Evolutionary conservation across 179 eudicot genomes (phyloP).

Genomic region (Nepenthes alata): DNA sequence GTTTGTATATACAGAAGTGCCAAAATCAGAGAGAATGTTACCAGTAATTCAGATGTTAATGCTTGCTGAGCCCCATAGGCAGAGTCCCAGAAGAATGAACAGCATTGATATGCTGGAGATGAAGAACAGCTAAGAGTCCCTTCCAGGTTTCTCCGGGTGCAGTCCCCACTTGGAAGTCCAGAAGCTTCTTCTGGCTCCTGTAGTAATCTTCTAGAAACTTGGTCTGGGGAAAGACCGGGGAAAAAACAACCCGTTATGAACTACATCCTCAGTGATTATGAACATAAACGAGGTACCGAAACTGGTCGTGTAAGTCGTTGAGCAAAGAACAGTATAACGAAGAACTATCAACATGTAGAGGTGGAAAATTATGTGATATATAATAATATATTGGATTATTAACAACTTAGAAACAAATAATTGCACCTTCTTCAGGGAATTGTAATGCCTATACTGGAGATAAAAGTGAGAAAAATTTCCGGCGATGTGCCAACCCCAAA

Average conservation of each 20-base stretch:
- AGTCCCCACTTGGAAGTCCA: constrained; percentile 31
- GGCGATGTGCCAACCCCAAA: no score
- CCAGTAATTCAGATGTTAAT: constrained; percentile 6
- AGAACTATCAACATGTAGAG: no score
- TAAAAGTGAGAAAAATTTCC: no score
- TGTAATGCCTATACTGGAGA: no score
- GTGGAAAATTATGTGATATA: no score
- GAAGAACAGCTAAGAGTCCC: constrained; percentile 37
- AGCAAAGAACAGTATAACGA: no score
- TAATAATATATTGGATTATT: no score
- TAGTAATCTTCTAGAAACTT: constrained; percentile 37
- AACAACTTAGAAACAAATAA: neutral
- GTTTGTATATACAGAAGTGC: constrained; percentile 16
- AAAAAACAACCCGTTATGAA: no score
- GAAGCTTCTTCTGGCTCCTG: constrained; percentile 34
- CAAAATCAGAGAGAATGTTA: neutral
- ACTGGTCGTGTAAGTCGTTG: no score
- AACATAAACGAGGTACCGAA: no score
- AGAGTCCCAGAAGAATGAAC: constrained; percentile 16
- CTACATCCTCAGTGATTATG: no score
- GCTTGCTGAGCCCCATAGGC: constrained; percentile 16
- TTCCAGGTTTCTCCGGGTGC: constrained; percentile 42
- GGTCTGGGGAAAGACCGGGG: constrained; percentile 13
- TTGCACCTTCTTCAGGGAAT: no score
- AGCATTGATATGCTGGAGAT: constrained; percentile 27